Percentiles rank a stretch among this genome's conserved stretches.
These are phyloP conservation scores for Phytomonas francai DNA, from an alignment of 208 protist genomes.

Conservation along the genomic window DNA sequence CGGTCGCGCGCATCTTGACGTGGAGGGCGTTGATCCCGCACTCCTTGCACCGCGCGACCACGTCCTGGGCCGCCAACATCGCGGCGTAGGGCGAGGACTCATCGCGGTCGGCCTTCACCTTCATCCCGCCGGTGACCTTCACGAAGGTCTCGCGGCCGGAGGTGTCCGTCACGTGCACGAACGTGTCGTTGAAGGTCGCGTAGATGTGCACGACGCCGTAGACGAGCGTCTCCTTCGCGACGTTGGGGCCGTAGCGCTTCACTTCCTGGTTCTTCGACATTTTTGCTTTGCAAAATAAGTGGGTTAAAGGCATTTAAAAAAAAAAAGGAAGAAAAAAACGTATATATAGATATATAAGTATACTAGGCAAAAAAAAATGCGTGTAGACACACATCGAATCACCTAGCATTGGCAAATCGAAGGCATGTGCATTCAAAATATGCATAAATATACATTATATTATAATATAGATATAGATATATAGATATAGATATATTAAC, in stretches of 20 bases:
- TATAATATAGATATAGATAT: slow-evolving; percentile 3
- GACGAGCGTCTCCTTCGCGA: slow-evolving; percentile 83
- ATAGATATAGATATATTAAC: slow-evolving; percentile 5
- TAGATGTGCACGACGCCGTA: slow-evolving; percentile 99
- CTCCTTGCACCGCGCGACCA: slow-evolving; percentile 95
- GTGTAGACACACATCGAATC: background rate
- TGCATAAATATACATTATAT: background rate
- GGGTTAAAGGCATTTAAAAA: background rate
- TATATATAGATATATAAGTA: slow-evolving; percentile 1
- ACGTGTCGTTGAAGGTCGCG: slow-evolving; percentile 99
- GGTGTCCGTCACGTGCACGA: slow-evolving; percentile 99
- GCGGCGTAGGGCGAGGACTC: slow-evolving; percentile 99
- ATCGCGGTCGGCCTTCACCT: slow-evolving; percentile 99
- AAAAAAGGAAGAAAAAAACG: background rate
- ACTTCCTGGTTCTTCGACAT: slow-evolving; percentile 92
- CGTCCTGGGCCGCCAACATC: slow-evolving; percentile 99
- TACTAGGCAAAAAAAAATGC: background rate
- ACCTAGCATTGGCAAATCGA: background rate
- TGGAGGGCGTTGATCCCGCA: slow-evolving; percentile 99
- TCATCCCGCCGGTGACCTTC: slow-evolving; percentile 96
- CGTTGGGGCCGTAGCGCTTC: slow-evolving; percentile 88
- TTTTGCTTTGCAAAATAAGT: slow-evolving; percentile 12
- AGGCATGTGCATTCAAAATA: background rate
- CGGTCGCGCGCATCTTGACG: slow-evolving; percentile 99
- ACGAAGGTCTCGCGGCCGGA: slow-evolving; percentile 97